A percentile compares a stretch with the other conserved stretches of the same genome.
Conservation (phyloP, 2,329 filamentous ascomycete genomes). For the Cladosporium sp. region DNA sequence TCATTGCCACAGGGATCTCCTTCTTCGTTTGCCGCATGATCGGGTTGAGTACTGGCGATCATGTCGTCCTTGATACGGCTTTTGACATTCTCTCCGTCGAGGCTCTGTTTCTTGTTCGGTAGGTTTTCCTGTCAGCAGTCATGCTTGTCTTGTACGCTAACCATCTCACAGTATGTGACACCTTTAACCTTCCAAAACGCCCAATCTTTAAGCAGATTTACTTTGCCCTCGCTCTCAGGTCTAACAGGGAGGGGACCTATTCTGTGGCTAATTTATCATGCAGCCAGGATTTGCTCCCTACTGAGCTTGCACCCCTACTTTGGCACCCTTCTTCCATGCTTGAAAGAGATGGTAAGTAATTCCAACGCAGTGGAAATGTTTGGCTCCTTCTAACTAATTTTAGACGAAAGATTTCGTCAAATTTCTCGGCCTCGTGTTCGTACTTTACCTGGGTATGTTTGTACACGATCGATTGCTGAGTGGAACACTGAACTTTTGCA, state of each 20-base stretch:
- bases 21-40: conserved; percentile 66
- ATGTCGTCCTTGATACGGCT: conserved; percentile 65
- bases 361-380: background rate
- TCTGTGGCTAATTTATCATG: no score
- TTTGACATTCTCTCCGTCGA: conserved; percentile 89
- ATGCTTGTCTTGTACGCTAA: no score
- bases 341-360: conserved; percentile 74
- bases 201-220: no score
- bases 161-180: no score
- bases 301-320: conserved; percentile 86
- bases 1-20: conserved; percentile 35
- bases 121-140: background rate
- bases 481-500: conserved; percentile 22
- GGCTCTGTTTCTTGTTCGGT: conserved; percentile 76
- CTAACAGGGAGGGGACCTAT: no score
- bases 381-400: conserved; percentile 15
- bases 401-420: conserved; percentile 81
- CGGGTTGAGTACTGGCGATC: conserved; percentile 58
- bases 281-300: conserved; percentile 71
- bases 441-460: conserved; percentile 67
- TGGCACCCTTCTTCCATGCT: conserved; percentile 80
- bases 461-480: background rate
- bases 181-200: no score
- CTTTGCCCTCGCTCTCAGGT: no score
- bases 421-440: conserved; percentile 70